Base-by-base conservation (phyloP, 2,329 filamentous ascomycete species). In the Alternaria panax region DNA sequence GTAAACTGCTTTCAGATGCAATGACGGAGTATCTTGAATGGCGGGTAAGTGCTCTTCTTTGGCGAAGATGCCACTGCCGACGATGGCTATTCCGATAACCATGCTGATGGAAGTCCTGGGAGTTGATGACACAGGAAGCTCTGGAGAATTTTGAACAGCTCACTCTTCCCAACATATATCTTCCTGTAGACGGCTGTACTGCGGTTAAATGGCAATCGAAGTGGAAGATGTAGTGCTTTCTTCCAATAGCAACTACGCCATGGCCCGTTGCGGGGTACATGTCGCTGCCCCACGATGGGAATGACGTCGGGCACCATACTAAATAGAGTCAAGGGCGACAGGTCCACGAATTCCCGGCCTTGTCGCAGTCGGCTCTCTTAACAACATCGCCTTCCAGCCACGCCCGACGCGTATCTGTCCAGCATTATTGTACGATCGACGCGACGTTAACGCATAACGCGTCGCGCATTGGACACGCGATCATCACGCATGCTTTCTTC, bases 1-100 rank as follows among this genome's bases (percentile, higher is more conserved):
- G 78, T 88, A 92, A 64, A 90, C 81, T 22, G 88, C 87, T 77
- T 87, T 89, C 64, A 92, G 82, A 12, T 78, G 75, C 11, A 90
- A 78, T 36, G 60, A 42, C 85, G 78, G 59, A 71, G 78, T 81
- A 27, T 84, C 82, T 65, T 85, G 79, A 52, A 91, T 84, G 43
- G 88, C 89, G 12, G 89, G 89, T 63, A 88, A 78, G 66, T 88
- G 87, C 63, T 87, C 79, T 70, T 85, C 83, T 68, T 83, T 83
- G 65, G 84, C 85, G 67, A 89, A 89, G 67, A 89, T 86, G 68
- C 87, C 87, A 62, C 85, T 84, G 36, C 87, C 88, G 53, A 90
- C 83, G 56, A 90, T 81, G 43, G 88, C 88, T 41, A 89, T 80
- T 59, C 85, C 84, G 51, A 85, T 76, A n/a, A 75, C 66, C 69